Base-by-base conservation (phyloP, 371 early-diverging fungal genomes). In the Sporodiniella umbellata region DNA sequence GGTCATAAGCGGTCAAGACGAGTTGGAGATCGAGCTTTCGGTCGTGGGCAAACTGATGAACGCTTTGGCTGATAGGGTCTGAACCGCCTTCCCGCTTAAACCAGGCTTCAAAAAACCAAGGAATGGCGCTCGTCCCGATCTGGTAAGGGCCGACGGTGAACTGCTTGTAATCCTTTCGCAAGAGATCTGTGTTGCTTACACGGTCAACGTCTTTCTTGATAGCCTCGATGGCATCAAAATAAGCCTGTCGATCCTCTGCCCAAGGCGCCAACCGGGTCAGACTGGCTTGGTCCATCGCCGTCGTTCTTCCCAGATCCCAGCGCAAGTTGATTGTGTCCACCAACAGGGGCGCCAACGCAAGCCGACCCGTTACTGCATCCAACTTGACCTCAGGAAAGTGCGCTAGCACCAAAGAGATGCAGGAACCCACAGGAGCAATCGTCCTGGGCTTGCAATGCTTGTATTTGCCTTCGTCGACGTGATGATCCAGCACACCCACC, bases 151-250 rank as follows among this genome's bases (percentile, higher is more conserved):
- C 53, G 3, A 62, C 63, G 3, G 64, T 49, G 64, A 75, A 87
- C 54, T 88, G 84, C 62, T 91, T 91, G 67, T 88, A 91, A 62
- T 91, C 92, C 51, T 84, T 84, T n/a, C 85, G 66, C 31, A 91
- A 56, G 1, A 91, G 71, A 52, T 88, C 83, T 17, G 59, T 56
- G 15, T 51, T 65, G 3, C 77, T 55, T 25, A 89, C 72, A 12
- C 60, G 53, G 19, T 78, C 58, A 11, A 85, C 72, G 45, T 76
- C 70, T 8, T 60, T 63, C 40, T 85, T 85, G 14, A 84, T 85
- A 2, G 45, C 35, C 30, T 84, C 80, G 35, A 90, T 78, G 0
- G 51, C 51, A 8, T 66, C 43, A 45, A 71, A 86, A 43, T 79
- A 68, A 7, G 50, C 45, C 6, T 52, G 53, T 1, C 19, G 3